Evolutionary conservation across 164 flowering plant species (phyloP).

Genomic region (Magnolia changhungtana): DNA sequence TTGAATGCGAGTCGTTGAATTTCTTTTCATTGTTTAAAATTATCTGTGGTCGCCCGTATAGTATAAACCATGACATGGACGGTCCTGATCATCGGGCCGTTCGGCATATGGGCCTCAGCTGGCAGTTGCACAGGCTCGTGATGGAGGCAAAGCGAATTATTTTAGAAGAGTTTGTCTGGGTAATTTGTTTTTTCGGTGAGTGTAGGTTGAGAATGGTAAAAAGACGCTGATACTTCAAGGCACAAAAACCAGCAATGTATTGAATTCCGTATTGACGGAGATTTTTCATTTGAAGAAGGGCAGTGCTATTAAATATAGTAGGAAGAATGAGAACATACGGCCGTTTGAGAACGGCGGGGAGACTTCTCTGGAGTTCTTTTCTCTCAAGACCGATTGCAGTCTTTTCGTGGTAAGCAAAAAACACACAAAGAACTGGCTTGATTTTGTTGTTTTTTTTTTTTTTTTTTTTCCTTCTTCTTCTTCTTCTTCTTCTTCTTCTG

Average conservation of each 20-base stretch:
- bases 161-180: not conserved
- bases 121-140: too few relatives aligned
- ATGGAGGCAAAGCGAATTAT: not conserved
- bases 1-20: not conserved
- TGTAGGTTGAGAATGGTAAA: slow-evolving; percentile 78
- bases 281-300: slow-evolving; percentile 66
- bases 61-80: not conserved
- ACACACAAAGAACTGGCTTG: not conserved
- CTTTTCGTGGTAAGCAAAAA: slow-evolving; percentile 60
- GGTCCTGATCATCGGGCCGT: not conserved
- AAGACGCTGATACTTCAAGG: slow-evolving; percentile 90
- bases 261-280: slow-evolving; percentile 67
- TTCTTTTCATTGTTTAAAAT: not conserved
- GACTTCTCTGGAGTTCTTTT: slow-evolving; percentile 81
- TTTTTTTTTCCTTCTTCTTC: too few relatives aligned
- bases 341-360: slow-evolving; percentile 95
- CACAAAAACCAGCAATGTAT: slow-evolving; percentile 65
- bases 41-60: too few relatives aligned
- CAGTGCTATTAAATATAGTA: slow-evolving; percentile 50
- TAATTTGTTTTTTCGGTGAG: not conserved
- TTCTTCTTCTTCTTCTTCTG: too few relatives aligned
- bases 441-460: not conserved
- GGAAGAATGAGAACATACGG: slow-evolving; percentile 71
- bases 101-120: too few relatives aligned
- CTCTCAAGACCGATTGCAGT: slow-evolving; percentile 89